These are phyloP conservation scores for Podila horticola DNA, from an alignment of 192 early-diverging fungal genomes.

Conservation along the genomic window DNA sequence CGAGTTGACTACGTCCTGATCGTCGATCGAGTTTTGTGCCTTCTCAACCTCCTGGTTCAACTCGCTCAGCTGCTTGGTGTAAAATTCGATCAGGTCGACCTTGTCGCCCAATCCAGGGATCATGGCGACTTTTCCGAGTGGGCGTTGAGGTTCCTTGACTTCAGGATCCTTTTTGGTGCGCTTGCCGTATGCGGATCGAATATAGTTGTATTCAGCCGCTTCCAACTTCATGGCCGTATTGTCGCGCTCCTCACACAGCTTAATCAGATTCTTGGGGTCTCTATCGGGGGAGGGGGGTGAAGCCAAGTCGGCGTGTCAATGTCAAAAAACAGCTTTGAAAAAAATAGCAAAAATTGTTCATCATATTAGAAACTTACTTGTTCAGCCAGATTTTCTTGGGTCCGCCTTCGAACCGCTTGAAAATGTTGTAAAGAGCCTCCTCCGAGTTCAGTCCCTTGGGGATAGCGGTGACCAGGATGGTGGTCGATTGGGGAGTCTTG, in stretches of 20 bases:
- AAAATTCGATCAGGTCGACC: conserved; percentile 69
- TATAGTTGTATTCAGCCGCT: conserved; percentile 47
- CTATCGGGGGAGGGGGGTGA: conserved; percentile 19
- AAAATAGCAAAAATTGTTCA: conserved; percentile 18
- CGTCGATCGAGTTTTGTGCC: conserved; percentile 18
- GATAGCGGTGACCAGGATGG: conserved; percentile 76
- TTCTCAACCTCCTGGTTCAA: conserved; percentile 61
- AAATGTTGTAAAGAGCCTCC: conserved; percentile 58
- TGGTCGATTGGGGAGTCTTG: conserved; percentile 62
- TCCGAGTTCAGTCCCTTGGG: conserved; percentile 66
- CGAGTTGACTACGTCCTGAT: conserved; percentile 55
- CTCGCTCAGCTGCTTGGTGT: conserved; percentile 48
- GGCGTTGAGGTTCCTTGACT: conserved; percentile 56
- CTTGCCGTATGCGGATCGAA: conserved; percentile 23
- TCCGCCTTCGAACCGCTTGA: conserved; percentile 75
- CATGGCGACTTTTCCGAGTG: conserved; percentile 61
- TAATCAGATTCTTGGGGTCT: conserved; percentile 55
- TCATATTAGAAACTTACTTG: conserved; percentile 37
- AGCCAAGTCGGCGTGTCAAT: background rate
- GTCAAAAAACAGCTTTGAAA: background rate
- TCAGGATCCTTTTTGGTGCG: conserved; percentile 10
- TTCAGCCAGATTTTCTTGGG: conserved; percentile 72
- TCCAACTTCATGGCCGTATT: conserved; percentile 62
- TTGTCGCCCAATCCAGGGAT: conserved; percentile 67
- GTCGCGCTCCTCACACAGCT: conserved; percentile 61